Evolutionary conservation across 192 early-diverging fungal species (phyloP).

Genomic region (Spinellus fusiger): DNA sequence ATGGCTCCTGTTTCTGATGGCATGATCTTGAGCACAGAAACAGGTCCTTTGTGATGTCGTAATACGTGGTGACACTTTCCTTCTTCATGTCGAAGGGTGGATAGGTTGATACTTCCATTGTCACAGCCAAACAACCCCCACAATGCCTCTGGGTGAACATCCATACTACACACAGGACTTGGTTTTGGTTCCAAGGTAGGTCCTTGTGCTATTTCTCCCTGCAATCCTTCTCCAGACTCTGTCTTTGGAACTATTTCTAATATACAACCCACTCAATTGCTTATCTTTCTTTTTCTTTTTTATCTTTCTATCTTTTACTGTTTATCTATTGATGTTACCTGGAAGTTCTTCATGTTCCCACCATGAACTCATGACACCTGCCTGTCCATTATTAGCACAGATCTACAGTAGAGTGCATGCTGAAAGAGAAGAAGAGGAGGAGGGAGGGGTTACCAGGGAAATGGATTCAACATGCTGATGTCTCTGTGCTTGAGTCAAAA

Average conservation of each 20-base stretch:
- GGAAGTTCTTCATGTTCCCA: conserved; percentile 84
- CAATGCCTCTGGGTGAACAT: conserved; percentile 86
- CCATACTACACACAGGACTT: conserved; percentile 90
- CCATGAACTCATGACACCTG: conserved; percentile 66
- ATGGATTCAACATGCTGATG: conserved; percentile 85
- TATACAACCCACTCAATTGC: too few relatives aligned
- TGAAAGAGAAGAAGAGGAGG: neutral
- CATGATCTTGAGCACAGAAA: conserved; percentile 75
- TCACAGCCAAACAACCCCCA: conserved; percentile 79
- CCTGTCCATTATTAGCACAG: conserved; percentile 34
- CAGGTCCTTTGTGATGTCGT: conserved; percentile 72
- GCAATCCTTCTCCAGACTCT: conserved; percentile 5
- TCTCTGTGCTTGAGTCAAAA: conserved; percentile 79
- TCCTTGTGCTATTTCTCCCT: neutral
- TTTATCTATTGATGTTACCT: conserved; percentile 8
- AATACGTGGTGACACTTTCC: conserved; percentile 83
- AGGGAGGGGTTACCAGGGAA: conserved; percentile 48
- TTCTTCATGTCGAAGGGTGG: conserved; percentile 90
- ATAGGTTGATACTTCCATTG: conserved; percentile 82
- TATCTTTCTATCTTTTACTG: neutral
- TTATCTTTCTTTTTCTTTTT: neutral
- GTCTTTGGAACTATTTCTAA: conserved; percentile 13
- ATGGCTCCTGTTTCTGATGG: conserved; percentile 77
- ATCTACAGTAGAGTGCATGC: neutral
- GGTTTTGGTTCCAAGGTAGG: conserved; percentile 48